These are phyloP conservation scores for Rhododendron ovatum DNA, from an alignment of 148 eudicot genomes.

Conservation along the genomic window DNA sequence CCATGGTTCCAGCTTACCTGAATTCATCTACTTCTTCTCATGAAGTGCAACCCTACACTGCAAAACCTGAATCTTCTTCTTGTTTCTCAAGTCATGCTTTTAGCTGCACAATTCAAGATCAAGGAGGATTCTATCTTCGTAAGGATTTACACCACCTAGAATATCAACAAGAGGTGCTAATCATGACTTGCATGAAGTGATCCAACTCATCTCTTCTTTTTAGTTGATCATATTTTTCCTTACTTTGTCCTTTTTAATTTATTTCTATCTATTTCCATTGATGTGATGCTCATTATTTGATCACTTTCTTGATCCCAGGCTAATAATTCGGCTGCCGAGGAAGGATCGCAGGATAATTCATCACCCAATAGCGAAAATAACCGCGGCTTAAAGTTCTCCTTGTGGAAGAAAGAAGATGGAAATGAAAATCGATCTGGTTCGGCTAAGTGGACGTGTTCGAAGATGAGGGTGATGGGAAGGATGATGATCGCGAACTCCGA, in stretches of 20 bases:
- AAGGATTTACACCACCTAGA: slow-evolving; percentile 4
- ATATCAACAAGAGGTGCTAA: slow-evolving; percentile 12
- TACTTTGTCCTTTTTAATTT: not conserved
- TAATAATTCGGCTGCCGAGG: slow-evolving; percentile 18
- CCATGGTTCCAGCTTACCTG: slow-evolving; percentile 7
- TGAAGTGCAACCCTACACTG: not conserved
- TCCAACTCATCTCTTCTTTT: not conserved
- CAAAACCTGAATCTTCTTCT: slow-evolving; percentile 15
- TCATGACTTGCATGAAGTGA: not conserved
- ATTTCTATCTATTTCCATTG: not conserved
- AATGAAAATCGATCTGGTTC: slow-evolving; percentile 7
- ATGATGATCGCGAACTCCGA: slow-evolving; percentile 30
- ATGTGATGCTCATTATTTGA: not conserved
- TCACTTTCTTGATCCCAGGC: slow-evolving; percentile 21
- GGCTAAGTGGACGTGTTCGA: slow-evolving; percentile 59
- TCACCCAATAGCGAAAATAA: slow-evolving; percentile 10
- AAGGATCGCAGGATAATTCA: slow-evolving; percentile 25
- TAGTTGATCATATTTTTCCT: not conserved
- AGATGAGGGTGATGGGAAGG: slow-evolving; percentile 49
- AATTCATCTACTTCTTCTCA: slow-evolving; percentile 15
- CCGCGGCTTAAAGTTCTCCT: slow-evolving; percentile 29
- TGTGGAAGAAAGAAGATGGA: slow-evolving; percentile 35
- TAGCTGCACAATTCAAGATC: slow-evolving; percentile 35
- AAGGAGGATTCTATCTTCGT: slow-evolving; percentile 17
- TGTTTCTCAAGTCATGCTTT: slow-evolving; percentile 14